Conservation (phyloP, 176 grass and related monocot genomes). For the Avena insularis region DNA sequence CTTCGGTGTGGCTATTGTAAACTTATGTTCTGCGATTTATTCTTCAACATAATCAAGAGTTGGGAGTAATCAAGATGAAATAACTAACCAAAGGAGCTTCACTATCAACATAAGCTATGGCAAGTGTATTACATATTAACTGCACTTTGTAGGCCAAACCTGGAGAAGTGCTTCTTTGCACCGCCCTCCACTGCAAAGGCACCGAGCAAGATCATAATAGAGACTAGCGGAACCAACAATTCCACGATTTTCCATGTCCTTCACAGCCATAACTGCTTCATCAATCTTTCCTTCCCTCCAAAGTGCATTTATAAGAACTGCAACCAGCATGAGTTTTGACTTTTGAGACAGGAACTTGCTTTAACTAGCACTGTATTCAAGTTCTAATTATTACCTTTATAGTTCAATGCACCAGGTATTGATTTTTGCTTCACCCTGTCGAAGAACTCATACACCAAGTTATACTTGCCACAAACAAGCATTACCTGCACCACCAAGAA, state of each 20-base stretch:
- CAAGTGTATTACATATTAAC: slow-evolving; percentile 30
- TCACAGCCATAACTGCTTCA: slow-evolving; percentile 78
- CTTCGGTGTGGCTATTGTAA: not conserved
- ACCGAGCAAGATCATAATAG: slow-evolving; percentile 96
- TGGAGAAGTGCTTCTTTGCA: slow-evolving; percentile 94
- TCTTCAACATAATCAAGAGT: not conserved
- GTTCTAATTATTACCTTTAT: slow-evolving; percentile 67
- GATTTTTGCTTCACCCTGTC: slow-evolving; percentile 71
- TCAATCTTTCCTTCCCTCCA: slow-evolving; percentile 95
- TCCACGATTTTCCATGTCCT: slow-evolving; percentile 94
- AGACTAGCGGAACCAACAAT: slow-evolving; percentile 91
- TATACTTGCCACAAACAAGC: slow-evolving; percentile 94
- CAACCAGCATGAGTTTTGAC: slow-evolving; percentile 23
- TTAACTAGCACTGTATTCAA: slow-evolving; percentile 24
- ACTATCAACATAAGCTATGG: slow-evolving; percentile 12
- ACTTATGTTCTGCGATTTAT: not conserved
- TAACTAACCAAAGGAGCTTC: slow-evolving; percentile 20
- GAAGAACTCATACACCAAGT: slow-evolving; percentile 95
- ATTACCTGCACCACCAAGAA: slow-evolving; percentile 68
- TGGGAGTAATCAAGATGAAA: slow-evolving; percentile 20
- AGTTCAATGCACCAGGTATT: slow-evolving; percentile 85
- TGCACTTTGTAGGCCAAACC: slow-evolving; percentile 51
- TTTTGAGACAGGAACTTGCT: slow-evolving; percentile 27
- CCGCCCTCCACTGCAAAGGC: slow-evolving; percentile 85
- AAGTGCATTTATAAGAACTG: slow-evolving; percentile 92